Conservation (phyloP, 805 yeast genomes). For the Starmerella gropengiesseri region DNA sequence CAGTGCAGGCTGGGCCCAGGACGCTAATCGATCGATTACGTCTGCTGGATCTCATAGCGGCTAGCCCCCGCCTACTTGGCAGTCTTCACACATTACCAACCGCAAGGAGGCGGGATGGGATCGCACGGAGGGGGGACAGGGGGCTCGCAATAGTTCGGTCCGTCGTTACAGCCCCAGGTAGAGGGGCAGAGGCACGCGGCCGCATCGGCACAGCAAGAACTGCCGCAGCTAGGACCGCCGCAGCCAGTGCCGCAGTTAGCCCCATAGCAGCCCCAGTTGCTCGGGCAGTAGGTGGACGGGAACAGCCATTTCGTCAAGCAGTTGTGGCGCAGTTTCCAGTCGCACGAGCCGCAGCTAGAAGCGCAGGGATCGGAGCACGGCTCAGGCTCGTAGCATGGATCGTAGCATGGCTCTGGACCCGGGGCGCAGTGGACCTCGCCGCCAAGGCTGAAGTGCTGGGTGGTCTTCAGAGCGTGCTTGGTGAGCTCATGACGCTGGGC, state of each 20-base stretch:
- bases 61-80: too few species aligned
- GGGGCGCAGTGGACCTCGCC: slow-evolving; percentile 2
- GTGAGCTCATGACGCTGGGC: not conserved
- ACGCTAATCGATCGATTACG: too few species aligned
- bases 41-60: too few species aligned
- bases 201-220: slow-evolving; percentile 1
- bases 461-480: slow-evolving; percentile 5
- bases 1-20: too few species aligned
- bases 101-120: too few species aligned
- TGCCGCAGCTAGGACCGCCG: slow-evolving; percentile 4
- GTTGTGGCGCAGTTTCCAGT: slow-evolving; percentile 13
- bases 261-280: slow-evolving; percentile 12
- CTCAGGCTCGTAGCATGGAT: slow-evolving; percentile 4
- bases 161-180: slow-evolving; percentile 1
- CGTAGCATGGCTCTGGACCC: not conserved
- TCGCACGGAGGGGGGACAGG: slow-evolving; percentile 8
- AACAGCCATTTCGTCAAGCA: slow-evolving; percentile 15
- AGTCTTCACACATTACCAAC: too few species aligned
- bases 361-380: not conserved
- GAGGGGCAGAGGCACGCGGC: slow-evolving; percentile 1
- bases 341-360: not conserved
- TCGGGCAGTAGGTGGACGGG: slow-evolving; percentile 19
- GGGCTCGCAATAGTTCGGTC: too few species aligned
- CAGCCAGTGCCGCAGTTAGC: slow-evolving; percentile 9
- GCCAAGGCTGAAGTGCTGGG: slow-evolving; percentile 10